Evolutionary conservation across 169 alveolate species (phyloP).

Genomic region (Plasmodium blacklocki): DNA sequence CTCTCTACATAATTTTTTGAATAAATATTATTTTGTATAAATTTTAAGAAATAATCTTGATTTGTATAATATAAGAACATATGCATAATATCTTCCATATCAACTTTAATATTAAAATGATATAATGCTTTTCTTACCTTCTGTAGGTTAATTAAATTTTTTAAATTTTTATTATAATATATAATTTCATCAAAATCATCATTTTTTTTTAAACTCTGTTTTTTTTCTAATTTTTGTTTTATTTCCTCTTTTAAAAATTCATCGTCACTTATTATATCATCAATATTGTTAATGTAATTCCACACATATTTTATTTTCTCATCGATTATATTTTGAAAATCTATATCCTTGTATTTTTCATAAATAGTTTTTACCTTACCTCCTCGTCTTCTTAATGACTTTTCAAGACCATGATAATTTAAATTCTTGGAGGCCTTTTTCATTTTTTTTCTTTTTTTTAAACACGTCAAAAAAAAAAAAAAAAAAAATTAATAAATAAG

Average conservation of each 20-base stretch:
- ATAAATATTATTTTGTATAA: slow-evolving; percentile 37
- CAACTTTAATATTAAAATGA: slow-evolving; percentile 54
- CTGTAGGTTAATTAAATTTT: slow-evolving; percentile 42
- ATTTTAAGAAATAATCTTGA: slow-evolving; percentile 30
- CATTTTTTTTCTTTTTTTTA: slow-evolving; percentile 5
- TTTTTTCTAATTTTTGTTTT: slow-evolving; percentile 60
- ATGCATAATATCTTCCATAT: slow-evolving; percentile 57
- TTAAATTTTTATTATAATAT: slow-evolving; percentile 65
- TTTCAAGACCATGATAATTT: slow-evolving; percentile 22
- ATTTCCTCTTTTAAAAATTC: slow-evolving; percentile 56
- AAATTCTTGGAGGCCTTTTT: background rate
- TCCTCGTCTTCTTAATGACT: slow-evolving; percentile 39
- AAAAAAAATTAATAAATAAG: slow-evolving; percentile 8
- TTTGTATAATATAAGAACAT: slow-evolving; percentile 62
- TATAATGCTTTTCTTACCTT: slow-evolving; percentile 44
- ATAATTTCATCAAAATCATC: slow-evolving; percentile 54
- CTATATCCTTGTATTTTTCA: slow-evolving; percentile 35
- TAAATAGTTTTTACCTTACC: slow-evolving; percentile 67
- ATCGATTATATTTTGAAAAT: slow-evolving; percentile 37
- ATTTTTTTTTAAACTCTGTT: slow-evolving; percentile 16
- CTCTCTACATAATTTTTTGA: slow-evolving; percentile 39
- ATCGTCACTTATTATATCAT: slow-evolving; percentile 53
- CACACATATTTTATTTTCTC: slow-evolving; percentile 49
- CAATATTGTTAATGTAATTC: slow-evolving; percentile 67
- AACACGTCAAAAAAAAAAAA: background rate